These are phyloP conservation scores for Claviceps monticola DNA, from an alignment of 2,329 filamentous ascomycete species.

Conservation along the genomic window DNA sequence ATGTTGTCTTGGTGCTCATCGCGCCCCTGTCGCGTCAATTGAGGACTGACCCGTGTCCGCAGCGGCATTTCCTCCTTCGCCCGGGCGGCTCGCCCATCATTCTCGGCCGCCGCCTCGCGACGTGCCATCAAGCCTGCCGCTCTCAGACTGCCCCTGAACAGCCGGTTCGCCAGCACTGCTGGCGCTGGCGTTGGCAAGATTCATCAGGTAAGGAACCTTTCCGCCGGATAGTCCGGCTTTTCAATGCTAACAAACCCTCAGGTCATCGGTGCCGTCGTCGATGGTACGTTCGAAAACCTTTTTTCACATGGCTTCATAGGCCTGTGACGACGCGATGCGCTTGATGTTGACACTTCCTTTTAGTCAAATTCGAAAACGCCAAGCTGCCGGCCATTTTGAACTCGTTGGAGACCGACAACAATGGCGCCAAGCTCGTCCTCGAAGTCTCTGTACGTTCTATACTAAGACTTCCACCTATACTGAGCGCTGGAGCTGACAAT, in stretches of 20 bases:
- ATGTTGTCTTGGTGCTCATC: slow-evolving; percentile 14
- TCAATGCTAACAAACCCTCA: slow-evolving; percentile 36
- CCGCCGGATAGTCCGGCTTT: background rate
- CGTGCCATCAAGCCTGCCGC: slow-evolving; percentile 43
- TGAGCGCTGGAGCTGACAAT: slow-evolving; percentile 22
- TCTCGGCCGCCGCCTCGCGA: slow-evolving; percentile 42
- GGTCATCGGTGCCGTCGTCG: slow-evolving; percentile 98
- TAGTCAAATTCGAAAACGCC: slow-evolving; percentile 93
- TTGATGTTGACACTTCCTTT: slow-evolving; percentile 16
- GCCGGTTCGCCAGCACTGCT: slow-evolving; percentile 44
- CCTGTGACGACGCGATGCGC: background rate
- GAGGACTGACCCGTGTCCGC: slow-evolving; percentile 24
- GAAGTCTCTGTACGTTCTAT: slow-evolving; percentile 72
- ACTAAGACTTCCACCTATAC: background rate
- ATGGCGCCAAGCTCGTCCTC: slow-evolving; percentile 84
- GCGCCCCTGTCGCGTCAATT: slow-evolving; percentile 24
- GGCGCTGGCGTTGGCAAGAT: slow-evolving; percentile 52
- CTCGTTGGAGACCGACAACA: slow-evolving; percentile 82
- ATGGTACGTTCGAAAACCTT: slow-evolving; percentile 52
- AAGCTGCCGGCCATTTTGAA: slow-evolving; percentile 96
- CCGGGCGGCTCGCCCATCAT: slow-evolving; percentile 47
- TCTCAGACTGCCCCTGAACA: slow-evolving; percentile 41
- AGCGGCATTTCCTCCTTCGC: slow-evolving; percentile 55
- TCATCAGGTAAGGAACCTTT: slow-evolving; percentile 43
- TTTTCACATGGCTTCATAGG: background rate